Percentiles rank a stretch among this genome's conserved stretches.
phyloP scores from a whole-genome alignment of 257 asterid species.

The Fraxinus excelsior region DNA sequence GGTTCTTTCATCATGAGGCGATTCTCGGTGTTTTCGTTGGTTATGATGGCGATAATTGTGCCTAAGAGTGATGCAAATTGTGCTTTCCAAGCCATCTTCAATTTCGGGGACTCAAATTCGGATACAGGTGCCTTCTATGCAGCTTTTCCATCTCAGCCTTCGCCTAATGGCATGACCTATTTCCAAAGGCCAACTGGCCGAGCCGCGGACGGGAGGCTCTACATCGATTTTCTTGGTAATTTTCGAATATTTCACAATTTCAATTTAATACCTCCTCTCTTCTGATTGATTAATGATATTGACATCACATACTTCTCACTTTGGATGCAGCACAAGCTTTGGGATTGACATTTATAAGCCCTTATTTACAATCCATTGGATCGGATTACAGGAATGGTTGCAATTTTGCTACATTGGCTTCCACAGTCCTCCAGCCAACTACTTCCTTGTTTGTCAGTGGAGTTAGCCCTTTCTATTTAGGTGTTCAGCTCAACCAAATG shows the following conservation, averaged over 20 bases:
- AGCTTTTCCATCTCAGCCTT: constrained; percentile 70
- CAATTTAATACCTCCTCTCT: background rate
- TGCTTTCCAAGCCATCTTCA: constrained; percentile 62
- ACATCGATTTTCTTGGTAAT: constrained; percentile 78
- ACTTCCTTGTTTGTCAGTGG: constrained; percentile 72
- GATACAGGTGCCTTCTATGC: constrained; percentile 80
- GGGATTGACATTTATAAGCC: constrained; percentile 72
- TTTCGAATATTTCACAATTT: background rate
- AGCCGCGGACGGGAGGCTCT: constrained; percentile 78
- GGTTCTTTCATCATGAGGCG: background rate
- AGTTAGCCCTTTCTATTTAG: constrained; percentile 74
- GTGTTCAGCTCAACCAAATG: constrained; percentile 79
- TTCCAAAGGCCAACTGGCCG: constrained; percentile 71
- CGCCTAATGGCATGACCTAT: constrained; percentile 78
- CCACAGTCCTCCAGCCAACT: constrained; percentile 67
- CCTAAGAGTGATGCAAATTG: constrained; percentile 42
- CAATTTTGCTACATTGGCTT: constrained; percentile 78
- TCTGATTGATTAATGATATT: background rate
- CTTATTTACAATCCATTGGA: constrained; percentile 74
- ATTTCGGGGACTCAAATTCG: constrained; percentile 78
- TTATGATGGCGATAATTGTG: constrained; percentile 26
- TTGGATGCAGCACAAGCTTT: constrained; percentile 65
- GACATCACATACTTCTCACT: background rate
- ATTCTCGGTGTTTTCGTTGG: constrained; percentile 21
- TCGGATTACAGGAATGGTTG: constrained; percentile 78